Evolutionary conservation across 495 filamentous ascomycete species (phyloP), one percentile per base, ranked within the genome.

Genomic region (Lophiostoma macrostomum): DNA sequence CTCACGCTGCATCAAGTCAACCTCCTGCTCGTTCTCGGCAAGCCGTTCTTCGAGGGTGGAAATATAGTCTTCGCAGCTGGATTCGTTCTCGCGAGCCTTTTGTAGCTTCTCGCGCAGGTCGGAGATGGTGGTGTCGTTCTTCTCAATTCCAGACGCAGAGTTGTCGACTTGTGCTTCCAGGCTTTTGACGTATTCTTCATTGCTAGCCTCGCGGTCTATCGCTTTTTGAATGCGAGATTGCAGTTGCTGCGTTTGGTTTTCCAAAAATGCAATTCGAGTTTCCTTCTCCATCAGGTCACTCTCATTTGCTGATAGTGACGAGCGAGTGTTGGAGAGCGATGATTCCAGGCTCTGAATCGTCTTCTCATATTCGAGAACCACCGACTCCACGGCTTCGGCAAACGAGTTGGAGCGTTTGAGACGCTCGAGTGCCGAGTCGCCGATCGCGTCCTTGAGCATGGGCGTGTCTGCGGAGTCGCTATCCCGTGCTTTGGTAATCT

Each of bases 331-430:
- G 1, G 94, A 90, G 12, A 99, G 80, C 0, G 90, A 94, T 32
- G 88, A 81, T 72, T 99, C 94, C 22, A 99, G 80, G 59, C 78
- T 86, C 66, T 96, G 89, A 53, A 99, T 97, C 0, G 93, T 99
- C 78, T 95, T 96, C 62, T 99, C 93, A 67, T 99, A 99, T 65
- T 99, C 93, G 14, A 97, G 72, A 13, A 99, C 88, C 32, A 99
- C 88, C 65, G 93, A 86, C 63, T 99, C 94, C 24, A 96, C 91
- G 34, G 90, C 90, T 68, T 93, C 83, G 6, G 91, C 90, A 69
- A 97, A 96, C 7, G 88, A 91, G 61, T 90, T 93, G 14, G 93
- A 97, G 14, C 91, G 83, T 64, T 96, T 94, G 50, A 97, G 73
- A 50, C 94, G 77, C 67, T 96, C 90, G 6, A 90, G 82, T 2